Conservation (phyloP, 2,329 filamentous ascomycete species). For the Stachybotrys chlorohalonatus region DNA sequence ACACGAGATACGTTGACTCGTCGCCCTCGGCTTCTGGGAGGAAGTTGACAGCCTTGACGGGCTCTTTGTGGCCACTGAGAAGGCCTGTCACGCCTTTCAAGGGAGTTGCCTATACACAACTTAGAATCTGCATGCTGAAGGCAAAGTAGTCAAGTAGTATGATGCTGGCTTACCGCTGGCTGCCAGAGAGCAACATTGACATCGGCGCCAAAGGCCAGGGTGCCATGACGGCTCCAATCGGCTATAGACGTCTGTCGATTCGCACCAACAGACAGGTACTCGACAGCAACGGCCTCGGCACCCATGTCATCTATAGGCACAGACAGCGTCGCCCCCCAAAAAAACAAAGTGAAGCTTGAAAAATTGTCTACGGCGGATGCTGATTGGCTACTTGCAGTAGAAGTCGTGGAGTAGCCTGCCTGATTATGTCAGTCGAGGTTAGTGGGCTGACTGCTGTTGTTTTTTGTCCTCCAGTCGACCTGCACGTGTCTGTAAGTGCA, state of each 20-base stretch:
- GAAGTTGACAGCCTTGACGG: conserved; percentile 79
- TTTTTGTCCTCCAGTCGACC: no score
- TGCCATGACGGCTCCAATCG: conserved; percentile 69
- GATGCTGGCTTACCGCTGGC: conserved; percentile 51
- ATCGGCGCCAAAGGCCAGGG: conserved; percentile 83
- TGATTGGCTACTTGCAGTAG: conserved; percentile 23
- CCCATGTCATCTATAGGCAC: conserved; percentile 15
- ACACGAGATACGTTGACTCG: conserved; percentile 53
- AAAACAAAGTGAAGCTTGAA: conserved; percentile 20
- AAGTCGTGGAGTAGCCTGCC: conserved; percentile 5
- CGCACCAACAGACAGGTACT: conserved; percentile 67
- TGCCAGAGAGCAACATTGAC: conserved; percentile 84
- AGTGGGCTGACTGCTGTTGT: no score
- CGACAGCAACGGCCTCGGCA: conserved; percentile 23
- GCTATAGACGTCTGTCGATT: conserved; percentile 85
- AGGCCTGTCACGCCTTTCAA: conserved; percentile 54
- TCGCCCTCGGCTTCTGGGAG: conserved; percentile 42
- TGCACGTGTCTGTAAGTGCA: no score
- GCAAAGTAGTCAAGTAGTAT: not conserved
- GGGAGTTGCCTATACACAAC: conserved; percentile 19
- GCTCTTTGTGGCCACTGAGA: conserved; percentile 66
- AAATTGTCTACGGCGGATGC: conserved; percentile 18
- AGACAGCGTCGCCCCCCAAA: not conserved
- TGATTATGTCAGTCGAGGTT: not conserved
- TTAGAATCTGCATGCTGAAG: not conserved